Conservation (phyloP, 2,329 filamentous ascomycete genomes). For the Ophiostoma angusticollis region DNA sequence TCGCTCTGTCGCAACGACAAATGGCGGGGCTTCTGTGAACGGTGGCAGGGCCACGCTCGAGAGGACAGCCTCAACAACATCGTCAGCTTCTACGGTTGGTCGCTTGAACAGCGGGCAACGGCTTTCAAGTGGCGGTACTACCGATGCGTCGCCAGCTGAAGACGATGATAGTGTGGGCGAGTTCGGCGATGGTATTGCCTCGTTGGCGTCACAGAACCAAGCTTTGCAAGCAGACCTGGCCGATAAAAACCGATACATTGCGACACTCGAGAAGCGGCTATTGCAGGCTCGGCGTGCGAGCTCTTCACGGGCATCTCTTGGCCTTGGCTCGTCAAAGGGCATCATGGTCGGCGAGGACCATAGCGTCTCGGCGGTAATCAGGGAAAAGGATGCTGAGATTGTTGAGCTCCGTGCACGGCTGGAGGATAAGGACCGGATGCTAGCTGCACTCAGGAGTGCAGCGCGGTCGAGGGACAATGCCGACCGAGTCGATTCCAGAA, state of each 20-base stretch:
- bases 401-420: slow-evolving; percentile 76
- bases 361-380: slow-evolving; percentile 57
- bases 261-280: slow-evolving; percentile 81
- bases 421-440: slow-evolving; percentile 92
- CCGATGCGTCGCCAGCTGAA: slow-evolving; percentile 31
- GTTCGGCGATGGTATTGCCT: slow-evolving; percentile 76
- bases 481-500: slow-evolving; percentile 33
- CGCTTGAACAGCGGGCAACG: slow-evolving; percentile 34
- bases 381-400: slow-evolving; percentile 88
- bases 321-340: slow-evolving; percentile 44
- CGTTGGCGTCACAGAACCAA: slow-evolving; percentile 69
- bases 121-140: slow-evolving; percentile 29
- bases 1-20: slow-evolving; percentile 40
- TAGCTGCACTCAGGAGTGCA: slow-evolving; percentile 71
- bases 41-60: slow-evolving; percentile 37
- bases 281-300: slow-evolving; percentile 83
- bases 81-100: slow-evolving; percentile 46
- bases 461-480: slow-evolving; percentile 76
- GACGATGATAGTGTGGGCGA: slow-evolving; percentile 65
- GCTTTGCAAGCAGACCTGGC: slow-evolving; percentile 87
- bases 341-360: slow-evolving; percentile 69
- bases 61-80: slow-evolving; percentile 55
- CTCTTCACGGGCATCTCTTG: slow-evolving; percentile 73
- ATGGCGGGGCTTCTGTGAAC: slow-evolving; percentile 22
- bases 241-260: slow-evolving; percentile 96